Percentiles rank a stretch among this genome's conserved stretches.
phyloP scores from a whole-genome alignment of 2,329 filamentous ascomycete species.

The Botrytis tulipae region DNA sequence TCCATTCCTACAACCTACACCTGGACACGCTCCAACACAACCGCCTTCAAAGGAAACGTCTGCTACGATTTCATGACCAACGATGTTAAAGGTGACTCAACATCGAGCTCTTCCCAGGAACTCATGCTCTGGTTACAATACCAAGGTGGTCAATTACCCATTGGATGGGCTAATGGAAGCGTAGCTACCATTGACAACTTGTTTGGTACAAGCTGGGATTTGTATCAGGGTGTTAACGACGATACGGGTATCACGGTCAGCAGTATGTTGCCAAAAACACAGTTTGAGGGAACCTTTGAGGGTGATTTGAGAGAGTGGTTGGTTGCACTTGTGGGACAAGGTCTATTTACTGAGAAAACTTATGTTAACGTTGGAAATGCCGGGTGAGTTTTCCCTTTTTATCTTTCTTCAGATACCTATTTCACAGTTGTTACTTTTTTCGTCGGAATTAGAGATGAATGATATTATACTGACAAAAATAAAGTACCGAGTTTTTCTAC shows the following conservation, averaged over 20 bases:
- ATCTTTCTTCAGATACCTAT: no score
- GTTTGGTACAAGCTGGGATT: constrained; percentile 3
- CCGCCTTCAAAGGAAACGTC: constrained; percentile 8
- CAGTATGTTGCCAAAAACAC: background rate
- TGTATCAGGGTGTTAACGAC: background rate
- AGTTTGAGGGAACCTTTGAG: background rate
- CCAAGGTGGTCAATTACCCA: background rate
- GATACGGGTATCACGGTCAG: background rate
- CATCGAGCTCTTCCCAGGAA: constrained; percentile 20
- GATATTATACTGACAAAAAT: background rate
- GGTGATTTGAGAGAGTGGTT: constrained; percentile 8
- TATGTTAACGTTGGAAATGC: constrained; percentile 6
- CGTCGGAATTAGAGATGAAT: background rate
- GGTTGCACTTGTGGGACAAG: background rate
- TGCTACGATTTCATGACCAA: constrained; percentile 15
- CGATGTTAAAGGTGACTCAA: constrained; percentile 2
- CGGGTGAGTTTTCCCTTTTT: background rate
- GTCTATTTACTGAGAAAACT: background rate
- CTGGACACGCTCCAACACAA: constrained; percentile 1
- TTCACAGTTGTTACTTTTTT: background rate
- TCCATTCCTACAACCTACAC: constrained; percentile 4
- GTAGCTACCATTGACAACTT: constrained; percentile 1
- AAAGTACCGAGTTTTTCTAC: constrained; percentile 8
- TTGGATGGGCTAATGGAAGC: background rate
- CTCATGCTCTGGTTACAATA: constrained; percentile 8